Evolutionary conservation across 1,284 basidiomycete species (phyloP).

Genomic region (Boletus sp.): DNA sequence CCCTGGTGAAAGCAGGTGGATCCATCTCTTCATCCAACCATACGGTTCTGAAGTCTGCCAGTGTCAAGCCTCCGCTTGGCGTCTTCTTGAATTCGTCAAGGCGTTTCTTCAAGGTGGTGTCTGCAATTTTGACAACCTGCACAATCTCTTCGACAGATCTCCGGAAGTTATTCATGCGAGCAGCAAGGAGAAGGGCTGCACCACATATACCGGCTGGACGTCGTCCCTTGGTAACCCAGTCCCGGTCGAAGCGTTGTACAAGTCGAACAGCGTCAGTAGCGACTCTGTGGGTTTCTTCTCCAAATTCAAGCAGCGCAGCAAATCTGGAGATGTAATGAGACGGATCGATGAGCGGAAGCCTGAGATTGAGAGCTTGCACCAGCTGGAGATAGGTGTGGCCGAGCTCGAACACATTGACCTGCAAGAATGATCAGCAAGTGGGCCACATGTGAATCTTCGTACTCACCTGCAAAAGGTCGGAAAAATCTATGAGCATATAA

Average conservation of each 20-base stretch:
- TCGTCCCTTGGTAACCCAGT: slow-evolving; percentile 97
- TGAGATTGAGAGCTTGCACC: slow-evolving; percentile 87
- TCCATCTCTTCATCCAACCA: slow-evolving; percentile 93
- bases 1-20: slow-evolving; percentile 85
- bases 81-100: slow-evolving; percentile 97
- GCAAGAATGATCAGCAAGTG: slow-evolving; percentile 7
- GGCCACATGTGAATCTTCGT: background rate
- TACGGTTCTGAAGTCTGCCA: slow-evolving; percentile 90
- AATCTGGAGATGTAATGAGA: slow-evolving; percentile 98
- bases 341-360: slow-evolving; percentile 91
- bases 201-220: slow-evolving; percentile 98
- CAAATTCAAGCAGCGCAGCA: slow-evolving; percentile 95
- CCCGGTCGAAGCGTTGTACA: slow-evolving; percentile 92
- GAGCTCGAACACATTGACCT: slow-evolving; percentile 99
- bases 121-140: slow-evolving; percentile 98
- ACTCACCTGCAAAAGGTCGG: slow-evolving; percentile 83
- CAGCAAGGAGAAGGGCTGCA: slow-evolving; percentile 92
- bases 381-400: slow-evolving; percentile 97
- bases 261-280: slow-evolving; percentile 94
- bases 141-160: slow-evolving; percentile 95
- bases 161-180: slow-evolving; percentile 98
- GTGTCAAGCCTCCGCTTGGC: slow-evolving; percentile 81
- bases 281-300: slow-evolving; percentile 90
- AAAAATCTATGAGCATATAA: slow-evolving; percentile 99
- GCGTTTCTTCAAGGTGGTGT: slow-evolving; percentile 91